Conservation (phyloP, 179 eudicot genomes). For the Sideroxylon spinosum region DNA sequence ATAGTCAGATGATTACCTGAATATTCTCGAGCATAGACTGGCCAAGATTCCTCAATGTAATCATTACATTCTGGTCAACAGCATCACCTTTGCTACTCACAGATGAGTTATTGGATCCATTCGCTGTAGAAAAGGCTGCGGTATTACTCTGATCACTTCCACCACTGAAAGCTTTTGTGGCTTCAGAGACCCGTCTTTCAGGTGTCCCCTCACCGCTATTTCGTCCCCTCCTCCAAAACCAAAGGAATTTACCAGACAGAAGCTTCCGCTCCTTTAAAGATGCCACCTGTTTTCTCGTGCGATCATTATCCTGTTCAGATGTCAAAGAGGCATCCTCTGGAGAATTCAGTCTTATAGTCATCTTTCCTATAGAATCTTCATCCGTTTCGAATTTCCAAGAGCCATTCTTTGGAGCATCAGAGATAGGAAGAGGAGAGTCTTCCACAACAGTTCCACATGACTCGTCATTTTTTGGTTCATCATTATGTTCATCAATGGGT, state of each 20-base stretch:
- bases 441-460: conserved; percentile 25
- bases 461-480: conserved; percentile 21
- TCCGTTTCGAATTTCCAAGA: conserved; percentile 4
- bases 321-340: conserved; percentile 23
- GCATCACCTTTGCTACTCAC: conserved; percentile 45
- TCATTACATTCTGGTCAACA: conserved; percentile 54
- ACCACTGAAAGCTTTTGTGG: conserved; percentile 28
- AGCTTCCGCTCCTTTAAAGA: conserved; percentile 44
- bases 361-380: conserved; percentile 2
- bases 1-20: conserved; percentile 52
- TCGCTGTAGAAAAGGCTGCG: conserved; percentile 25
- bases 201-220: conserved; percentile 52
- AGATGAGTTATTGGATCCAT: conserved; percentile 23
- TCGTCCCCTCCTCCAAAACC: conserved; percentile 76
- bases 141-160: conserved; percentile 27
- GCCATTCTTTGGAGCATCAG: conserved; percentile 31
- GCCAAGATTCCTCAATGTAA: conserved; percentile 67
- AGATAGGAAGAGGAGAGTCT: conserved; percentile 30
- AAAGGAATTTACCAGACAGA: conserved; percentile 61
- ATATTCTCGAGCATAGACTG: conserved; percentile 89
- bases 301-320: conserved; percentile 28
- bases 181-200: conserved; percentile 39
- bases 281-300: conserved; percentile 21
- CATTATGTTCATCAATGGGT: conserved; percentile 39
- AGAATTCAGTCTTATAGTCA: background rate